Base-by-base conservation (phyloP, 768 basidiomycete genomes). In the Melanogaster broomeanus region DNA sequence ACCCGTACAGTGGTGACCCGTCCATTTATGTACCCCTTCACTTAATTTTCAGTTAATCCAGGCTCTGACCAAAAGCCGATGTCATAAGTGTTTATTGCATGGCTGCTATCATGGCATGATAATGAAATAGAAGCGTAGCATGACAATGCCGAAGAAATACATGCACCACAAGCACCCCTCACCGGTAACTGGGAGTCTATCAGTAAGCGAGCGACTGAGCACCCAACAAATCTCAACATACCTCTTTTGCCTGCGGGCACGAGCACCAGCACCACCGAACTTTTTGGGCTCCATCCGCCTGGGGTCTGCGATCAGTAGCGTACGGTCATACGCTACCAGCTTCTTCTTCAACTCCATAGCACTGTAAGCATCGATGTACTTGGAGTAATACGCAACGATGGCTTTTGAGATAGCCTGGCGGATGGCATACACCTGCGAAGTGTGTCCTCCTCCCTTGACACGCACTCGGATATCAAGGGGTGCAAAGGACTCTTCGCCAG, bases 251-350 rank as follows among this genome's bases (percentile, higher is more conserved):
- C 94, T 88, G 79, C 94, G 90, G 53, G 94, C 93, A 83, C 95
- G 92, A 60, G 95, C 95, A 86, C 95, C 95, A 72, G 80, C 82
- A 80, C 95, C 95, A 83, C 95, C 96, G 72, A 98, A 98, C 78
- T 96, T 97, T 87, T 98, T 98, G 64, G 96, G 96, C 74, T 98
- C 96, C 88, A 90, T 91, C 79, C 96, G 88, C 77, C 97, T 86
- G 60, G 93, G 93, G 71, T 96, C 93, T 50, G 93, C 90, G 60
- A 95, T 94, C 65, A 95, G 74, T 55, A 96, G 76, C 44, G 90
- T 85, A 60, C 90, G 81, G 79, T 99, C 97, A 73, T 98, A 98
- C 15, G 92, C 87, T 56, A 97, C 90, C 61, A 98, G 77, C 72
- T 90, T 92, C 83, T 98, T 98, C 86, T 97, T 98, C 76, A 99